Evolutionary conservation across 495 filamentous ascomycete species (phyloP), one percentile per base, ranked within the genome.

Genomic region (Neurospora tetrasperma): DNA sequence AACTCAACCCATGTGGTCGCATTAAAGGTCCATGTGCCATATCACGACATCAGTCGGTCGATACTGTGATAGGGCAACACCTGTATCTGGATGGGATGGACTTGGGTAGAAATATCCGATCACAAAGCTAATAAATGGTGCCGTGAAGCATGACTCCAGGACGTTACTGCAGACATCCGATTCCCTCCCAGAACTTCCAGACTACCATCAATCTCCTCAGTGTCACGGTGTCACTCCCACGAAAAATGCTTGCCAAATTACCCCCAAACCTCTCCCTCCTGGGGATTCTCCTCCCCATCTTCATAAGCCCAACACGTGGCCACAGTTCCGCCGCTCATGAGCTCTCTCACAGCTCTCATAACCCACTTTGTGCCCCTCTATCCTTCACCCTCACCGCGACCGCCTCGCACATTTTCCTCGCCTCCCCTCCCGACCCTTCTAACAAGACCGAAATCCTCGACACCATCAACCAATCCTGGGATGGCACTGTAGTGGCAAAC

Each of bases 371-470:
- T 70, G n/a, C 20, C 7, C 20, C 66, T 6, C 70, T 74, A 5
- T 72, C 73, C 39, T 74, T 74, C 42, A 66, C 44, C 23, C n/a
- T 74, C 11, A 42, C 42, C 2, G 73, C 48, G 4, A 42, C 20
- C 20, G 69, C 70, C 11, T 7, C 70, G 5, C 62, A 71, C n/a
- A 18, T 72, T 6, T 38, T 20, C 12, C 71, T 74, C 27, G n/a
- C 16, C 0, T 72, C 42, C 14, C 73, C 73, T 20, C 73, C 73
- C 2, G 73, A 72, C 38, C 70, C 59, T 9, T 66, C 41, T 69
- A 68, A 71, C 69, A 11, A 42, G 6, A 39, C 71, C 0, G 71
- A 18, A 14, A 68, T 75, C n/a, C 27, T 71, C 38, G 5, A 62
- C 2, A 40, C 69, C 20, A n/a, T 75, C 46, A 46, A 35, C 14